Evolutionary conservation across 2,329 filamentous ascomycete genomes (phyloP), one percentile per base, ranked within the genome.

Genomic region (Colletotrichum tabaci): DNA sequence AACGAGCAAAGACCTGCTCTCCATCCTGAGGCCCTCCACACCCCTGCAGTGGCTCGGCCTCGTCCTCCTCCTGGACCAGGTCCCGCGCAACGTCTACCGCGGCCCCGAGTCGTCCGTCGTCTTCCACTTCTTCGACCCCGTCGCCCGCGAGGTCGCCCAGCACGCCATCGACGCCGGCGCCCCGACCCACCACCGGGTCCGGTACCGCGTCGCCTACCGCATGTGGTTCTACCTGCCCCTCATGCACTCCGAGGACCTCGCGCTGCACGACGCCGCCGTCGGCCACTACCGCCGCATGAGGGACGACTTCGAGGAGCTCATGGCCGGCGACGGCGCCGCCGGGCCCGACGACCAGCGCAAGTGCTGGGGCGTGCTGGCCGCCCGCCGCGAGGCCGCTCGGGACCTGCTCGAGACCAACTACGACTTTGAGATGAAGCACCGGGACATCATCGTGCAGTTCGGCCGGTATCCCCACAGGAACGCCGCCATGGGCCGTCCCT

Each of bases 381-480:
- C 63, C 2, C 72, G 78, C 21, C 76, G 77, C 3, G 76, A 79
- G 3, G 76, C 76, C 2, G 75, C 80, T 0, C 75, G 67, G 50
- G 63, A 68, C 21, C 26, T 82, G 7, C 77, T 76, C 1, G 65
- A 74, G 16, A 61, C 50, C n/a, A 75, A 75, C 12, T 15, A 75
- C 4, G 77, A 79, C 3, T 83, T 84, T 60, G 83, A 85, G 73
- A 78, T 79, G 74, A 83, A 81, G 74, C 89, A 91, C 76, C 76
- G 77, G 26, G 83, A 83, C 26, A 86, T 90, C 16, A 78, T 91
- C 47, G 78, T 83, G 66, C 80, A 71, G 67, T 91, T 91, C 76
- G 89, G 88, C 1, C 79, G 89, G 64, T 91, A 90, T 79, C 89
- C 89, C 10, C 87, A 91, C 78, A 80, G 89, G 7, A 91, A 91